These are phyloP conservation scores for Hyaloperonospora brassicae DNA, from an alignment of 352 stramenopile species.

Conservation along the genomic window DNA sequence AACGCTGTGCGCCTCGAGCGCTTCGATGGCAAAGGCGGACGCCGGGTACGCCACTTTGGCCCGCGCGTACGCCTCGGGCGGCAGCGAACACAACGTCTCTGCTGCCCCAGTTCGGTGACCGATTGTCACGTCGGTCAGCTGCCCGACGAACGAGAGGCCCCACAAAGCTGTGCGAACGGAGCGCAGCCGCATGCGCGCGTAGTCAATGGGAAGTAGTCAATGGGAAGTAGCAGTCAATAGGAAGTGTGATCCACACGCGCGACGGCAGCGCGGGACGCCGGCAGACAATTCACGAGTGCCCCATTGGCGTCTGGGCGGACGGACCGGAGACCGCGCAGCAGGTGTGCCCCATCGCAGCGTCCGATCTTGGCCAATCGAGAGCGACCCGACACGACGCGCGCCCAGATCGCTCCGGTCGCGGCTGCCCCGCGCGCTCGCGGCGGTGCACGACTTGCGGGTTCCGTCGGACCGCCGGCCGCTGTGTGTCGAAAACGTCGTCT, in stretches of 20 bases:
- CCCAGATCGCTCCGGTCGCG: slow-evolving; percentile 9
- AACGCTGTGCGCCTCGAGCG: slow-evolving; percentile 44
- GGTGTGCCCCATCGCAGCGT: slow-evolving; percentile 14
- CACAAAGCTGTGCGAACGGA: slow-evolving; percentile 11
- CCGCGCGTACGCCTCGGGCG: slow-evolving; percentile 32
- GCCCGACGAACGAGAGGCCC: slow-evolving; percentile 11
- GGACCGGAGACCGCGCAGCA: slow-evolving; percentile 7
- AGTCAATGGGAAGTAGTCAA: no score
- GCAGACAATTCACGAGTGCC: slow-evolving; percentile 22
- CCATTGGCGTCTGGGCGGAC: not conserved
- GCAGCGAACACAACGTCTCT: slow-evolving; percentile 45
- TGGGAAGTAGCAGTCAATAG: no score
- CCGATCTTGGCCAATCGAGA: slow-evolving; percentile 22
- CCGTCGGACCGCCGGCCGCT: no score
- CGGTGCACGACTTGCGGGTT: no score
- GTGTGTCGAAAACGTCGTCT: no score
- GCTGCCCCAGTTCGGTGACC: slow-evolving; percentile 10
- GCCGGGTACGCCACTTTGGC: slow-evolving; percentile 43
- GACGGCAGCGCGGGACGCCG: no score
- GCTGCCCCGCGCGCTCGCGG: no score
- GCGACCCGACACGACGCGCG: slow-evolving; percentile 7
- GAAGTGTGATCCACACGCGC: no score
- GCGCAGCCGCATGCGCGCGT: slow-evolving; percentile 10
- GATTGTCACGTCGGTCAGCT: not conserved
- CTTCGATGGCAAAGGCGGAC: slow-evolving; percentile 36